Evolutionary conservation across 768 basidiomycete species (phyloP).

Genomic region (Cyclocybe aegerita): DNA sequence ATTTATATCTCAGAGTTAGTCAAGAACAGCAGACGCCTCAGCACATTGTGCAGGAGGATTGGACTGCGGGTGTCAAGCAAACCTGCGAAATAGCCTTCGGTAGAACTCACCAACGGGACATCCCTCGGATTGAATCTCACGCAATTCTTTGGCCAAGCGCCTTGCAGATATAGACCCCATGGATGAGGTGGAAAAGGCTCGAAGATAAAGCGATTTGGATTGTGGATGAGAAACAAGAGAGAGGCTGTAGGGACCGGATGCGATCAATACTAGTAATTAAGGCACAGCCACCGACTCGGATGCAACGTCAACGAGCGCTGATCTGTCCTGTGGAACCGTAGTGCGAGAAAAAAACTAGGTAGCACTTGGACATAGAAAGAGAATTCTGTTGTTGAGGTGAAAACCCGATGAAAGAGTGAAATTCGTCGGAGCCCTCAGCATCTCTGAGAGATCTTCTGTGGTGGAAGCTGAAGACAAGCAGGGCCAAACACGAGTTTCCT

Average conservation of each 20-base stretch:
- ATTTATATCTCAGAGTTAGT: background rate
- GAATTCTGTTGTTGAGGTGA: no score
- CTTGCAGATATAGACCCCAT: slow-evolving; percentile 67
- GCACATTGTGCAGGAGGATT: no score
- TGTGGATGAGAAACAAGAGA: background rate
- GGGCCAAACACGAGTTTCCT: slow-evolving; percentile 29
- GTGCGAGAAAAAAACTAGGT: no score
- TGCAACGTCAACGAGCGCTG: no score
- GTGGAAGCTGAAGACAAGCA: slow-evolving; percentile 27
- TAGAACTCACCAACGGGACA: slow-evolving; percentile 58
- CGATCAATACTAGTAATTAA: background rate
- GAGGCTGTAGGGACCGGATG: background rate
- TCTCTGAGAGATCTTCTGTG: no score
- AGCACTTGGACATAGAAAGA: no score
- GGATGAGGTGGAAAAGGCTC: background rate
- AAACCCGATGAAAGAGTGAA: no score
- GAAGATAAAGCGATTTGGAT: background rate
- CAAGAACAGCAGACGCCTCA: background rate
- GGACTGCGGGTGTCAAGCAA: background rate
- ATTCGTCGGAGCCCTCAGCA: no score
- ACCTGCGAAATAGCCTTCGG: background rate
- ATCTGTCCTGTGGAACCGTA: no score
- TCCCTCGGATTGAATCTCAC: slow-evolving; percentile 63
- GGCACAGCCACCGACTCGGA: slow-evolving; percentile 2
- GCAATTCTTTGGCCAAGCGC: slow-evolving; percentile 70